A percentile compares a stretch with the other conserved stretches of the same genome.
Evolutionary conservation across 176 grass and related monocot species (phyloP).

Genomic region (Poa annua): DNA sequence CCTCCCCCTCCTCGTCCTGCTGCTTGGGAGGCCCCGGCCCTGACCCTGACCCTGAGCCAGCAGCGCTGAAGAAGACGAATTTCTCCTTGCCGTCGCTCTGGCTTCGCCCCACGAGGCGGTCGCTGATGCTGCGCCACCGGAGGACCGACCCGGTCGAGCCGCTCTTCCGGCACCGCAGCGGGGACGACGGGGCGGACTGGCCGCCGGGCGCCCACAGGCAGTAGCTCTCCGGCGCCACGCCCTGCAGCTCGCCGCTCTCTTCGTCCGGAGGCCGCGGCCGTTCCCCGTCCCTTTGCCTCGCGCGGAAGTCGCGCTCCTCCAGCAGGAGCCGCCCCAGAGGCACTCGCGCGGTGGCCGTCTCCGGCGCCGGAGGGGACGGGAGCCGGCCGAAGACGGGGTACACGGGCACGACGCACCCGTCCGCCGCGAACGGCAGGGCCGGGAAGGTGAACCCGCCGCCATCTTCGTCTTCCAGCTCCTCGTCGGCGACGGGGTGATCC

Average conservation of each 20-base stretch:
- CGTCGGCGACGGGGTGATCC: not conserved
- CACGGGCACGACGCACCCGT: slow-evolving; percentile 50
- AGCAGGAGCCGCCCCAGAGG: slow-evolving; percentile 69
- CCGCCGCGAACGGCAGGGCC: slow-evolving; percentile 27
- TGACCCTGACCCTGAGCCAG: not conserved
- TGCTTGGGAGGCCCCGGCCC: not conserved
- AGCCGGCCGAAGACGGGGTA: slow-evolving; percentile 82
- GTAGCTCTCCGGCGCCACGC: slow-evolving; percentile 69
- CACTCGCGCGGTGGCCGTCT: slow-evolving; percentile 46
- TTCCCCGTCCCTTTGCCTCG: slow-evolving; percentile 42
- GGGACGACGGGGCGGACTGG: slow-evolving; percentile 45
- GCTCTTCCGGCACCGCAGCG: slow-evolving; percentile 74
- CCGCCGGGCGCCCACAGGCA: slow-evolving; percentile 76
- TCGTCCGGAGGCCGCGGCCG: not conserved
- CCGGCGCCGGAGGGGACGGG: slow-evolving; percentile 33
- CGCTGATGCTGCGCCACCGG: slow-evolving; percentile 83
- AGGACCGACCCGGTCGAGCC: slow-evolving; percentile 83
- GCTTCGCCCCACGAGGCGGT: slow-evolving; percentile 79
- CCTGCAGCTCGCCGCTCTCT: slow-evolving; percentile 57
- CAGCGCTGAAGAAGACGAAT: slow-evolving; percentile 71
- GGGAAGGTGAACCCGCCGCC: slow-evolving; percentile 55
- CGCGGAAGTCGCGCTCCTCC: slow-evolving; percentile 65
- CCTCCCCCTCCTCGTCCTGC: not conserved
- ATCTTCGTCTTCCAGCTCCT: not conserved
- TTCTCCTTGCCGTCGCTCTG: slow-evolving; percentile 99